Evolutionary conservation across 2,329 filamentous ascomycete species (phyloP), one percentile per base, ranked within the genome.

Genomic region (Alternaria novae-zelandiae): DNA sequence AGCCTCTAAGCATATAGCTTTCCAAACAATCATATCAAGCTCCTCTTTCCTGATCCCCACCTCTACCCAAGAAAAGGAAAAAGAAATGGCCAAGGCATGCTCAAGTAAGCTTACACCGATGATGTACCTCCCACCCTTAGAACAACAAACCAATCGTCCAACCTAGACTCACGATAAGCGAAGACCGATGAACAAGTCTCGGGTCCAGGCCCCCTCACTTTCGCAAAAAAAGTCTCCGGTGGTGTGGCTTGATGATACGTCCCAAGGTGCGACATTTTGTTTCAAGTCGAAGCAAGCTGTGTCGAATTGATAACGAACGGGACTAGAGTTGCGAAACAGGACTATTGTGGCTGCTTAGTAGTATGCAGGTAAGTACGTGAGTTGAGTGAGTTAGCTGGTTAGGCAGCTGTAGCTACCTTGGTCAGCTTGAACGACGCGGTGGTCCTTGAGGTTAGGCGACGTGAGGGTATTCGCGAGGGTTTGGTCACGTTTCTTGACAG

Each of bases 271-370:
- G n/a, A 15, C 49, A 23, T 20, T 32, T 53, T 25, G 20, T 53
- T 17, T 36, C 21, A 21, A n/a, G n/a, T 21, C 21, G 5, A 36
- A 21, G n/a, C 11, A 12, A 12, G 20, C 15, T 17, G 49, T 15
- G 28, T 41, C 13, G 20, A 23, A 41, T 57, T 45, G 13, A 51
- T 53, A 28, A 30, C 13, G 12, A 4, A 44, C 17, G 21, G 11
- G 36, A 26, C 46, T 17, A 6, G 17, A 25, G 20, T 32, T 53
- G 57, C 47, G 12, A 36, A 59, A 54, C 15, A 23, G 36, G 25
- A 53, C 13, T 59, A 53, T 59, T 54, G 20, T 41, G 57, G 56
- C 56, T 51, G 56, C 57, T 59, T 17, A 54, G 20, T 53, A 41
- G 28, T 7, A 41, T 20, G 9, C 11, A 15, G 8, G 28, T 51